Percentiles rank a stretch among this genome's conserved stretches.
phyloP scores from a whole-genome alignment of 1,284 basidiomycete genomes.

The Ceratobasidium sp. region DNA sequence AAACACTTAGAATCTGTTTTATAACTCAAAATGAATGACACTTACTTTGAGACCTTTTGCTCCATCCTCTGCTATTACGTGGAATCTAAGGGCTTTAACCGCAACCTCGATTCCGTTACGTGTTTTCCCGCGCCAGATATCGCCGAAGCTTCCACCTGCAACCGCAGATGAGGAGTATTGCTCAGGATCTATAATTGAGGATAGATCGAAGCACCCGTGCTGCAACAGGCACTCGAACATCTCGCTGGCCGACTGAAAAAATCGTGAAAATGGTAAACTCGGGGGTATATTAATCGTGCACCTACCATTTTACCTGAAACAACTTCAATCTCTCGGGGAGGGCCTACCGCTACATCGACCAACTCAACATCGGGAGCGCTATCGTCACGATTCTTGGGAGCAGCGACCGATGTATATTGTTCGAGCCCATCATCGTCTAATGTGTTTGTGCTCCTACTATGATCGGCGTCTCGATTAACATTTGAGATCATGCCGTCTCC shows the following conservation, averaged over 20 bases:
- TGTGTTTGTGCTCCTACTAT: no score
- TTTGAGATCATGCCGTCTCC: no score
- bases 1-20: constrained; percentile 48
- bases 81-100: background rate
- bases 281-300: no score
- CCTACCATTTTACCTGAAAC: no score
- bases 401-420: no score
- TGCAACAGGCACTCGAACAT: background rate
- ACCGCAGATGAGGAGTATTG: background rate
- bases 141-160: background rate
- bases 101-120: background rate
- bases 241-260: background rate
- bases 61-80: background rate
- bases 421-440: no score
- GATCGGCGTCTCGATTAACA: no score
- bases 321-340: no score
- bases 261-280: no score
- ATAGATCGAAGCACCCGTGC: background rate
- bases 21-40: constrained; percentile 7
- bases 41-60: background rate
- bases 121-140: background rate
- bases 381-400: no score
- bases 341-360: no score
- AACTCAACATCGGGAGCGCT: no score
- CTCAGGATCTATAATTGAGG: background rate